Evolutionary conservation across 768 basidiomycete genomes (phyloP), one percentile per base, ranked within the genome.

Genomic region (Galerina sulciceps): DNA sequence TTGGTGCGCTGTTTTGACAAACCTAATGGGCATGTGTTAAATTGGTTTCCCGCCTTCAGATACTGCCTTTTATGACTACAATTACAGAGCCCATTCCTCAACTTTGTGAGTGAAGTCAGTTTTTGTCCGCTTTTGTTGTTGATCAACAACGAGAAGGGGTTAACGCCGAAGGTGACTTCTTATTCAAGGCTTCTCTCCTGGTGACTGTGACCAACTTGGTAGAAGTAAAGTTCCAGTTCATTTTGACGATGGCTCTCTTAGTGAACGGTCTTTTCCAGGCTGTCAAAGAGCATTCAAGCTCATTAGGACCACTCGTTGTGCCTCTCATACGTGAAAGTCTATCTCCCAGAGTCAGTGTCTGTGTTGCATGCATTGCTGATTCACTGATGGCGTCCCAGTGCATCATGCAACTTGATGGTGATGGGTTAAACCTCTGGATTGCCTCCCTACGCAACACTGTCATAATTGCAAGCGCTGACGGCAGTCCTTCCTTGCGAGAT

Each of bases 341-440:
- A 53, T 76, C 81, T 17, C 82, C 85, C 18, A 79, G 75, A 13
- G 89, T 87, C 64, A 65, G 78, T 73, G 36, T 52, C 22, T 22
- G 23, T 18, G 14, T 9, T 42, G 6, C 22, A 31, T 50, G 36
- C 20, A n/a, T 18, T 22, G 35, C 49, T 23, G 14, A 46, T 23
- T 20, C 10, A 13, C 26, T 42, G 6, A 18, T 1, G n/a, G 6
- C 10, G 35, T 56, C 54, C 44, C 67, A 93, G 91, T 80, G 79
- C 31, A 79, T 81, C n/a, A 73, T 81, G 36, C 81, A 89, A 60
- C 80, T 96, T 20, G 93, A 96, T 63, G 85, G 86, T 59, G 94
- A 96, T 70, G 90, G 85, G 0, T 70, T 94, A 46, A 79, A 77
- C 41, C 82, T 96, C 10, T 96, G 94, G 94, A 76, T 81, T 20